These are phyloP conservation scores for Berkeleyomyces basicola DNA, from an alignment of 2,329 filamentous ascomycete species.

Conservation along the genomic window DNA sequence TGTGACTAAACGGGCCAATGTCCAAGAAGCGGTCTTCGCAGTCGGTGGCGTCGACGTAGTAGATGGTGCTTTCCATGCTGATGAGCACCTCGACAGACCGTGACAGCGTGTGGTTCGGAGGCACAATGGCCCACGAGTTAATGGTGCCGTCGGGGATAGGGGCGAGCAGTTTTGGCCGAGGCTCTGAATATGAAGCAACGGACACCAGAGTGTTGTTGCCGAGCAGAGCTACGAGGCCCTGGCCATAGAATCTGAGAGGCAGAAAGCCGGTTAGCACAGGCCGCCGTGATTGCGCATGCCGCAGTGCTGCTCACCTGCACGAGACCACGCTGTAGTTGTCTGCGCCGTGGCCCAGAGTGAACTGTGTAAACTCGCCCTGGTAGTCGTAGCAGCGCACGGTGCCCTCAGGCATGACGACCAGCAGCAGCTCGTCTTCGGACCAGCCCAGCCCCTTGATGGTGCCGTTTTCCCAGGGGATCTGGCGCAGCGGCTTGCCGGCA, in stretches of 20 bases:
- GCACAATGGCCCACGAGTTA: constrained; percentile 75
- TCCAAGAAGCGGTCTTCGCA: constrained; percentile 83
- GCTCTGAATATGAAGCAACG: constrained; percentile 82
- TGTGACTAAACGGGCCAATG: constrained; percentile 81
- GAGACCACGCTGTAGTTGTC: constrained; percentile 75
- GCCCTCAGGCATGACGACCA: constrained; percentile 79
- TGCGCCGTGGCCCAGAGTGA: constrained; percentile 75
- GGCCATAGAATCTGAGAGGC: constrained; percentile 53
- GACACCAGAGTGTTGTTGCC: constrained; percentile 74
- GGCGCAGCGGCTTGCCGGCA: constrained; percentile 72
- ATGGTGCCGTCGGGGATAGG: constrained; percentile 61
- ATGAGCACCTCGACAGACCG: constrained; percentile 84
- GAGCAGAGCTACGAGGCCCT: constrained; percentile 83
- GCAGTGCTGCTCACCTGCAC: constrained; percentile 38
- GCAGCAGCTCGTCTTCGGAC: constrained; percentile 86
- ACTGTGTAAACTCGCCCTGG: constrained; percentile 90
- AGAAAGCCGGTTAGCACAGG: neutral
- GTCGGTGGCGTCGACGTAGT: constrained; percentile 73
- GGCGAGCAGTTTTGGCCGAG: constrained; percentile 69
- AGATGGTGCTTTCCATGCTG: constrained; percentile 69
- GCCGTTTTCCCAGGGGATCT: constrained; percentile 83
- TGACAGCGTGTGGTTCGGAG: constrained; percentile 76
- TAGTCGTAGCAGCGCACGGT: constrained; percentile 82
- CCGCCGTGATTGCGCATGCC: constrained; percentile 1
- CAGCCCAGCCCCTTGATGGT: constrained; percentile 78